Conservation (phyloP, 2,329 filamentous ascomycete species). For the Drechmeria coniospora region DNA sequence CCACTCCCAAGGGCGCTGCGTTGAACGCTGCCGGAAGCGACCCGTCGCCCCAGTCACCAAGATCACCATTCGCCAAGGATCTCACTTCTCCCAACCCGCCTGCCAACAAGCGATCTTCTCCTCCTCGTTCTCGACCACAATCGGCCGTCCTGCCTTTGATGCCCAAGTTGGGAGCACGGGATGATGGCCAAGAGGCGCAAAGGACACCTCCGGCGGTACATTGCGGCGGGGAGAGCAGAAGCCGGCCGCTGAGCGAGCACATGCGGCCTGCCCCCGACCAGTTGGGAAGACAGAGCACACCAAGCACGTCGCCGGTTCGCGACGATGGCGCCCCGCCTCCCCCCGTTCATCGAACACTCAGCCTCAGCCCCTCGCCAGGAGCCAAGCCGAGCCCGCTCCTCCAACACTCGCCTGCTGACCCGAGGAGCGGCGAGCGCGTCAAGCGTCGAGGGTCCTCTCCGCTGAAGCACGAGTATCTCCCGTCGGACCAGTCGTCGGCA, state of each 20-base stretch:
- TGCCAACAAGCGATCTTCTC: slow-evolving; percentile 11
- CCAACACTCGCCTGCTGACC: slow-evolving; percentile 20
- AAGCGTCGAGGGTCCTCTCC: slow-evolving; percentile 77
- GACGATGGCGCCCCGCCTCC: slow-evolving; percentile 42
- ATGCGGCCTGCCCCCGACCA: slow-evolving; percentile 22
- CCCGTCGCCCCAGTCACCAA: slow-evolving; percentile 10
- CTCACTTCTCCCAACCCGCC: slow-evolving; percentile 2
- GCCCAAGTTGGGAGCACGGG: too few species aligned
- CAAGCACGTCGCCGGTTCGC: slow-evolving; percentile 20
- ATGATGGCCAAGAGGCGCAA: slow-evolving; percentile 5
- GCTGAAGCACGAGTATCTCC: slow-evolving; percentile 91
- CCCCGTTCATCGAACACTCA: slow-evolving; percentile 34
- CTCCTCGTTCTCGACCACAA: slow-evolving; percentile 12
- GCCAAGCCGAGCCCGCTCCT: slow-evolving; percentile 8
- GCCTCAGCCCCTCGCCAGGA: slow-evolving; percentile 19
- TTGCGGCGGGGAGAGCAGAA: slow-evolving; percentile 12
- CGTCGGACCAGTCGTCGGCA: slow-evolving; percentile 53
- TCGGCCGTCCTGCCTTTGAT: slow-evolving; percentile 3
- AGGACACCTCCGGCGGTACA: too few species aligned
- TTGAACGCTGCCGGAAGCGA: slow-evolving; percentile 17
- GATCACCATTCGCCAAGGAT: slow-evolving; percentile 8
- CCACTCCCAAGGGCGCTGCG: slow-evolving; percentile 5
- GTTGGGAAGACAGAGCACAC: slow-evolving; percentile 15
- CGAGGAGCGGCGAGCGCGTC: slow-evolving; percentile 24
- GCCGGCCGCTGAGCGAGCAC: slow-evolving; percentile 18